Percentiles rank a stretch among this genome's conserved stretches.
Conservation (phyloP, 495 filamentous ascomycete species). For the Saxophila tyrrhenica region DNA sequence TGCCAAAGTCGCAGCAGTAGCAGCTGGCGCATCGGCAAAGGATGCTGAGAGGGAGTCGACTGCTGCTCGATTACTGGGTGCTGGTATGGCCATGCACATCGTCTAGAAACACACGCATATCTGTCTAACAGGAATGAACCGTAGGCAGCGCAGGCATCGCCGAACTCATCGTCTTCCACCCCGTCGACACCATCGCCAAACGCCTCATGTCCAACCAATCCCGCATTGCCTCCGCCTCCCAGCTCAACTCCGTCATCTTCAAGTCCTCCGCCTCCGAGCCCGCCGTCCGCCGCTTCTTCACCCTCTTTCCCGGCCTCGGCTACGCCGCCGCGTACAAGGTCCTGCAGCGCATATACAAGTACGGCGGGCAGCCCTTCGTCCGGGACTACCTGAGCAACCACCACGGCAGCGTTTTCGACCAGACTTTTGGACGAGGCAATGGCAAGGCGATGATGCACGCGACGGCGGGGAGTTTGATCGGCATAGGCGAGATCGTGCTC, state of each 20-base stretch:
- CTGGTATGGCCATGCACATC: constrained; percentile 47
- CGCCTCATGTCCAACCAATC: constrained; percentile 97
- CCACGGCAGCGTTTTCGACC: constrained; percentile 72
- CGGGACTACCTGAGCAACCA: constrained; percentile 80
- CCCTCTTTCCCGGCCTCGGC: constrained; percentile 89
- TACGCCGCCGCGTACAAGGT: constrained; percentile 98
- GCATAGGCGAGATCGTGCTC: constrained; percentile 92
- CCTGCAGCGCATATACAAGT: constrained; percentile 96
- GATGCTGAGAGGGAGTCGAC: constrained; percentile 80
- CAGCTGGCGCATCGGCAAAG: constrained; percentile 33
- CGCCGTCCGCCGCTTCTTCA: constrained; percentile 62
- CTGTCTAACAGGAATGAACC: neutral
- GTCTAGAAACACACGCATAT: neutral
- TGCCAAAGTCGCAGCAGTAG: neutral
- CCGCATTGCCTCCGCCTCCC: constrained; percentile 48
- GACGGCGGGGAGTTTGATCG: constrained; percentile 87
- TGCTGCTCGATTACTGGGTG: constrained; percentile 75
- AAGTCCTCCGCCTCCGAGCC: constrained; percentile 75
- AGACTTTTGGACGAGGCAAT: constrained; percentile 84
- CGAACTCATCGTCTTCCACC: constrained; percentile 93
- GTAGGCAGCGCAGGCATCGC: constrained; percentile 94
- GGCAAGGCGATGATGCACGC: constrained; percentile 98
- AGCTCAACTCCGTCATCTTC: constrained; percentile 86
- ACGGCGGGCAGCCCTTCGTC: constrained; percentile 91
- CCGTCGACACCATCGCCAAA: constrained; percentile 97